Evolutionary conservation across 2,329 filamentous ascomycete genomes (phyloP), one percentile per base, ranked within the genome.

Genomic region (Diplodia mutila): DNA sequence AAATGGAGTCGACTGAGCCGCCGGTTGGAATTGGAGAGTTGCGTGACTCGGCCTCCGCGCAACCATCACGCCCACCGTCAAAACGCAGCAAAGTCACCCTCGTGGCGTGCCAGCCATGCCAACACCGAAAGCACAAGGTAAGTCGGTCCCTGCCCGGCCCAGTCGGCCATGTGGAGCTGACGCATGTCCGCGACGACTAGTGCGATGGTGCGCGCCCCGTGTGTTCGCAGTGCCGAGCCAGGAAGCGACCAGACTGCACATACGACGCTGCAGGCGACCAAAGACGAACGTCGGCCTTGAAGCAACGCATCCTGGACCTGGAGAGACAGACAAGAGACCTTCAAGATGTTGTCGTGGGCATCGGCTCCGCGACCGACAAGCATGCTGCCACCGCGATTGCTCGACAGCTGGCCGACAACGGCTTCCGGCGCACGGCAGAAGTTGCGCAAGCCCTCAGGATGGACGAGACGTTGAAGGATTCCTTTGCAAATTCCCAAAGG

Each of bases 231-330:
- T 71, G 70, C 66, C 16, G 27, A 18, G 48, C 29, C 14, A 67
- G 61, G 32, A 71, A 69, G 39, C 63, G 68, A 23, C 23, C 49
- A 14, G 65, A 70, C 21, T 71, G 70, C 51, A n/a, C 39, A 21
- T 71, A 71, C 69, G 69, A 71, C 49, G 64, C 63, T 9, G 55
- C 63, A 4, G 65, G 68, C 6, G 70, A 71, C 42, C 68, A 70
- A 53, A 52, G 70, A 46, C 63, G 70, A 32, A 71, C 70, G 14
- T 34, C 68, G 12, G 61, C 70, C 1, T 51, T 71, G 25, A 71
- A 71, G 51, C 61, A 70, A 27, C 51, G 63, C 16, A 70, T 71
- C 16, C 32, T 52, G 12, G 53, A 66, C 1, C 34, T 68, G 12
- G 48, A 64, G 54, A 34, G 18, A 1, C 52, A 69, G 29, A 37